Base-by-base conservation (phyloP, 805 yeast species). In the Hanseniaspora jakobsenii region DNA sequence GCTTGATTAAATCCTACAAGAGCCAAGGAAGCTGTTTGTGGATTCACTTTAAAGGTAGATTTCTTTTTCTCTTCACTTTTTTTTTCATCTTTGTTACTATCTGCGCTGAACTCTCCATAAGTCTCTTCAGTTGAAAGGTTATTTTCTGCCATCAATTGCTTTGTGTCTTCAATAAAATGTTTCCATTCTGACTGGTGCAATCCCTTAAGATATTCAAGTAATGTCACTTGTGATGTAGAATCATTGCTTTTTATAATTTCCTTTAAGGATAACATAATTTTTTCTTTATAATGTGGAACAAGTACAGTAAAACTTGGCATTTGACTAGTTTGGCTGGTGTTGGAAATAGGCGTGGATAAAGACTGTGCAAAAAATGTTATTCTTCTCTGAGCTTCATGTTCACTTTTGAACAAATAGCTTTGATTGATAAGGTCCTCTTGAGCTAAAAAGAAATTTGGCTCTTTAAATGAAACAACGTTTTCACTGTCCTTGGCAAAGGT, bases 11-110 rank as follows among this genome's bases (percentile, higher is more conserved):
- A 79, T 0, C 87, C 87, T 45, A 78, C 65, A 7, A 83, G 87
- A 47, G 96, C 95, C 57, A 84, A 67, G 56, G 86, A 95, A 61
- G 82, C 94, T 58, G 81, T 78, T 71, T 84, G 85, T 52, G 77
- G 72, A 66, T 82, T 83, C 19, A 10, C n/a, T 23, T n/a, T 28
- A 6, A 5, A 16, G 16, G 13, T 28, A 5, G n/a, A 9, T 12
- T 30, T 30, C 27, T 24, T 24, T 24, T 24, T 24, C 6, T 7
- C 10, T 24, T 24, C 27, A 24, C 27, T 7, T 7, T 10, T 24
- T 24, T 24, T 10, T 24, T 7, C 10, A 24, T 24, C 10, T 24
- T 7, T 24, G 10, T 24, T 10, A 24, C 6, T 24, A 10, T 24
- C 10, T 24, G 9, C 27, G 27, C 10, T 24, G 6, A 24, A 4